Base-by-base conservation (phyloP, 176 grass and related monocot species). In the Cocos nucifera region DNA sequence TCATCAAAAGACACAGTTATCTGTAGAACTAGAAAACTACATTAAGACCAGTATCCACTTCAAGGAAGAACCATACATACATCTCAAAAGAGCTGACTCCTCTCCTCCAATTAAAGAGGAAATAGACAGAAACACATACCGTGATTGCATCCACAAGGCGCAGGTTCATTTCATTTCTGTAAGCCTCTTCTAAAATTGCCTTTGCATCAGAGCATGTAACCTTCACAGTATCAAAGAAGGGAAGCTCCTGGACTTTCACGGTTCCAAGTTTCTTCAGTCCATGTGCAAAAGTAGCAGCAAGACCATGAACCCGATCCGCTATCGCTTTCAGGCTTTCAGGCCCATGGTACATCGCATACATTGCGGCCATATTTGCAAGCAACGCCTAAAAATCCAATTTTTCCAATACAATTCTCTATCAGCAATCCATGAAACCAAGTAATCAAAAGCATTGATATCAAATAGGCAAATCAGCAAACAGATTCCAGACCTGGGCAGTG, bases 301-400 rank as follows among this genome's bases (percentile, higher is more conserved):
- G 73, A 22, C 88, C 94, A 65, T 98, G 94, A 27, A 98, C 94
- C 62, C 88, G 82, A 61, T 98, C 78, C 4, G 88, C 88, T 4
- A 98, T 98, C 2, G 56, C 68, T 61, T 93, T 98, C 1, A 98
- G 81, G 49, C 94, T 88, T 63, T 73, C 94, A 16, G 94, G 94
- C 51, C 94, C 94, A 62, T 98, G 94, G 73, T 98, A 98, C 51
- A 98, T 76, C 23, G 94, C 94, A 67, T 93, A 98, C 94, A 98
- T 98, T 51, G 88, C 88, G 23, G 94, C 88, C 94, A 98, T 98
- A 71, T 98, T 98, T 52, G 94, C 94, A 20, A 98, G 80, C 76
- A 98, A 82, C 18, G 94, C 94, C 94, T 98, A 62, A 19, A 55
- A 68, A 73, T 56, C 68, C 2, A 14, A 44, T 2, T 44, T 44